Evolutionary conservation across 345 rosid genomes (phyloP).

Genomic region (Rhizophora mangle): DNA sequence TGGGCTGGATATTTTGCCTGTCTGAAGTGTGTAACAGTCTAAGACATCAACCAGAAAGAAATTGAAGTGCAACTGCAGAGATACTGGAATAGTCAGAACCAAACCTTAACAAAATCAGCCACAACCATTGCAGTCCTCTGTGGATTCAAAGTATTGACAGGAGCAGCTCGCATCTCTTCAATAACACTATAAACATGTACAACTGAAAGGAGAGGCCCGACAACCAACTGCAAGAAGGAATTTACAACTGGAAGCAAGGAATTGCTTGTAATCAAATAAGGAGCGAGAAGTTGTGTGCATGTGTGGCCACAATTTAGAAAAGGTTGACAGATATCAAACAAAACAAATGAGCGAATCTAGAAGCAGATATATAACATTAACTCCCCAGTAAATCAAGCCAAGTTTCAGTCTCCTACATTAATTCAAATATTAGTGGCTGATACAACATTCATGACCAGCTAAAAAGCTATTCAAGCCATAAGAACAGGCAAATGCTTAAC

Average conservation of each 20-base stretch:
- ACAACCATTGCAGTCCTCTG: slow-evolving; percentile 85
- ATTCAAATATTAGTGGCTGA: too few species aligned
- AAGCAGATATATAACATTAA: background rate
- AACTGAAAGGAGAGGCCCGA: slow-evolving; percentile 70
- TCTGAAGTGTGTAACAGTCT: slow-evolving; percentile 38
- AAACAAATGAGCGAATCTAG: background rate
- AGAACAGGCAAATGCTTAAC: background rate
- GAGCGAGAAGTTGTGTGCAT: background rate
- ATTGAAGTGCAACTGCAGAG: slow-evolving; percentile 8
- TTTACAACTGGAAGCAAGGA: slow-evolving; percentile 3
- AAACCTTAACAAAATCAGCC: slow-evolving; percentile 78
- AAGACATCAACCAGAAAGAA: slow-evolving; percentile 17
- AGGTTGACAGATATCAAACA: too few species aligned
- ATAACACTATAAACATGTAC: slow-evolving; percentile 59
- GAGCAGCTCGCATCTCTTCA: slow-evolving; percentile 86
- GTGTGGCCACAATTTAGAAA: background rate
- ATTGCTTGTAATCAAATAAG: background rate
- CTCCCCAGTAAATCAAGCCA: background rate
- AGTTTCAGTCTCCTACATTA: background rate
- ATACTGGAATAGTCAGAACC: slow-evolving; percentile 8
- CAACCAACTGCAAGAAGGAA: slow-evolving; percentile 62
- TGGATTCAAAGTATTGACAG: slow-evolving; percentile 87
- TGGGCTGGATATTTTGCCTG: slow-evolving; percentile 73
- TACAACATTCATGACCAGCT: too few species aligned
- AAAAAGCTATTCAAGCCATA: too few species aligned